Conservation (phyloP, 129 eudicot genomes). For the Tagetes erecta region DNA sequence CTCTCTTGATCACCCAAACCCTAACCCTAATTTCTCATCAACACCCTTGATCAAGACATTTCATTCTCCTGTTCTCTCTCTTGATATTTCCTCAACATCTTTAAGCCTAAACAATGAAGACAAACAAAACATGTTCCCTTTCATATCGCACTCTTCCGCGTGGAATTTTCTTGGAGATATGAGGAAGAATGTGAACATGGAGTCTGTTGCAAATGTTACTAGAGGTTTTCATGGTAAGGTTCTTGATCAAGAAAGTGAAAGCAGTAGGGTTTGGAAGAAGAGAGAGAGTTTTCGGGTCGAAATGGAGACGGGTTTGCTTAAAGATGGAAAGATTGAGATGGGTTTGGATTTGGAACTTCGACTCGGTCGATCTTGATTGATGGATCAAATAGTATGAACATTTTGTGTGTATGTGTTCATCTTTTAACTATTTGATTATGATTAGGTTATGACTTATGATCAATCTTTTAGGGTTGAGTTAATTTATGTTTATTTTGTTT, state of each 20-base stretch:
- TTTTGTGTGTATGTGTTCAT: not conserved
- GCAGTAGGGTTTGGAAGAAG: conserved; percentile 45
- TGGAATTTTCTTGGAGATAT: conserved; percentile 26
- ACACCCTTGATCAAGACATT: conserved; percentile 29
- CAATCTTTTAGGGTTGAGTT: conserved; percentile 7
- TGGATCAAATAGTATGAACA: conserved; percentile 6
- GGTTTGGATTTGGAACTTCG: conserved; percentile 81
- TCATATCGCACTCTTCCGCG: conserved; percentile 14
- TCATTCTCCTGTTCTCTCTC: conserved; percentile 23
- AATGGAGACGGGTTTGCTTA: conserved; percentile 38
- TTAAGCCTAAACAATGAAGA: conserved; percentile 19
- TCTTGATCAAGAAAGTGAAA: conserved; percentile 18
- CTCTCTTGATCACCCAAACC: conserved; percentile 34
- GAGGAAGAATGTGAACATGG: conserved; percentile 28
- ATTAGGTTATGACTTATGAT: not conserved
- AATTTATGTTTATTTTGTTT: conserved; percentile 22
- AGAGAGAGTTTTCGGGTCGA: conserved; percentile 42
- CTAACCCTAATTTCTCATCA: conserved; percentile 31
- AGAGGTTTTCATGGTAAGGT: conserved; percentile 6
- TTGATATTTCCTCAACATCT: conserved; percentile 11
- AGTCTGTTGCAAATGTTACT: conserved; percentile 7
- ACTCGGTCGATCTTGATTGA: conserved; percentile 47
- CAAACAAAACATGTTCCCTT: conserved; percentile 22
- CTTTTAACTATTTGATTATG: not conserved
- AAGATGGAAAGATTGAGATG: conserved; percentile 46